Percentiles rank a stretch among this genome's conserved stretches.
Conservation (phyloP, 495 filamentous ascomycete genomes). For the Antarctomyces pellizariae region DNA sequence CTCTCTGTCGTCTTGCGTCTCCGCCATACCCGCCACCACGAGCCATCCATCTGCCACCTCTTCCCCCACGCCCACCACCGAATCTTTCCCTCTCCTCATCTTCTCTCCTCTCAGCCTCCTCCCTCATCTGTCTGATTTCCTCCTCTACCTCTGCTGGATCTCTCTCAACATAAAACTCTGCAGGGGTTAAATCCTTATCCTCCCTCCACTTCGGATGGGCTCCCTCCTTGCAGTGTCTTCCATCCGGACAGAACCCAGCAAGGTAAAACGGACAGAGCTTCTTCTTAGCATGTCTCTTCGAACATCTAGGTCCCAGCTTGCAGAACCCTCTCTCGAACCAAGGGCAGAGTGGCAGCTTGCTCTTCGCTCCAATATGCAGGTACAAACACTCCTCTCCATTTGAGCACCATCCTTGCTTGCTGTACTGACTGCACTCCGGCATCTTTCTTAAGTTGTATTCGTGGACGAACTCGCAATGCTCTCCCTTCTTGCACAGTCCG, state of each 20-base stretch:
- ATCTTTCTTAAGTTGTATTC: constrained; percentile 96
- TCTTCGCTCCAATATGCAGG: constrained; percentile 71
- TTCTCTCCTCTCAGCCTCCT: constrained; percentile 16
- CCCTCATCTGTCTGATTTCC: constrained; percentile 11
- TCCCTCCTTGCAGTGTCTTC: constrained; percentile 46
- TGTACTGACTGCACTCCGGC: constrained; percentile 89
- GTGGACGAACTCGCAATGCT: constrained; percentile 87
- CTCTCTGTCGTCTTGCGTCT: constrained; percentile 3
- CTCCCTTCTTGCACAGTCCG: constrained; percentile 90
- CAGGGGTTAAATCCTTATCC: constrained; percentile 44
- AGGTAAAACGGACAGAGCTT: constrained; percentile 68
- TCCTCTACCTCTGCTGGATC: constrained; percentile 11
- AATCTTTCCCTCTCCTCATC: constrained; percentile 13
- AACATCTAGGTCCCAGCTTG: constrained; percentile 64
- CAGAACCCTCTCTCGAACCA: constrained; percentile 95
- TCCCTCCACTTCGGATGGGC: constrained; percentile 60
- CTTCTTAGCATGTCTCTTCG: constrained; percentile 61
- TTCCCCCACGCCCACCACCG: constrained; percentile 12
- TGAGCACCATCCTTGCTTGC: constrained; percentile 73
- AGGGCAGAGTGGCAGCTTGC: constrained; percentile 62
- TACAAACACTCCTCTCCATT: constrained; percentile 96
- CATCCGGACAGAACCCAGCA: constrained; percentile 85
- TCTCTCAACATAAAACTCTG: constrained; percentile 15
- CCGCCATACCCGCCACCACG: constrained; percentile 7
- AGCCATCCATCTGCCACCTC: constrained; percentile 8